Base-by-base conservation (phyloP, 495 filamentous ascomycete genomes). In the Hypomontagnella monticulosa region DNA sequence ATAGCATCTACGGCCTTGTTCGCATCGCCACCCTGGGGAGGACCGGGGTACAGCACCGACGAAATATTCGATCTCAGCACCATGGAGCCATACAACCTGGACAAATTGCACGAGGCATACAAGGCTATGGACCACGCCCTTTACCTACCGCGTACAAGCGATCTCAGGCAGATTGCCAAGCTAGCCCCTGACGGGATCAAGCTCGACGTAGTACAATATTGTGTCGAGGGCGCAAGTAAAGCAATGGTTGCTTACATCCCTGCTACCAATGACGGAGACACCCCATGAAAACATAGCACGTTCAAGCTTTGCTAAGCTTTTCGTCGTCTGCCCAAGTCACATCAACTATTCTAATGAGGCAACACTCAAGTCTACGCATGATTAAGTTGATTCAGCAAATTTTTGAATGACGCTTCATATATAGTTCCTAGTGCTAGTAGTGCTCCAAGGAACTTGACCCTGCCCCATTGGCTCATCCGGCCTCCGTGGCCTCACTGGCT, bases 1-100 rank as follows among this genome's bases (percentile, higher is more conserved):
- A 30, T 66, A 0, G 37, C 52, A 0, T 48, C 61, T 1, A 88
- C 88, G 33, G 83, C 91, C 9, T 71, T 97, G 1, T 99, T 98
- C 78, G 91, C 89, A 4, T 97, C 92, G 66, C 95, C 95, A 33
- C 95, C 95, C 0, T 99, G 95, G 95, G 95, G 95, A 60, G 95
- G 95, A 1, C 91, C 92, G 3, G 86, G 84, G 34, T 99, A 99
- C 73, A 82, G 83, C 18, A 87, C 84, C 4, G 87, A 91, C 53
- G 76, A 88, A 12, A 83, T 99, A 19, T 99, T 97, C 71, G 87
- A 97, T 72, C 82, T 98, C n/a, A 78, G 76, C 46, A 88, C 82
- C 1, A 97, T 99, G 95, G 76, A 91, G 71, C 95, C 96, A 18
- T 99, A 99, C 71, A 86, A 84, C 4, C 72, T 96, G 14, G 71